Conservation (phyloP, 331 rosid species). For the Acacia pycnantha region DNA sequence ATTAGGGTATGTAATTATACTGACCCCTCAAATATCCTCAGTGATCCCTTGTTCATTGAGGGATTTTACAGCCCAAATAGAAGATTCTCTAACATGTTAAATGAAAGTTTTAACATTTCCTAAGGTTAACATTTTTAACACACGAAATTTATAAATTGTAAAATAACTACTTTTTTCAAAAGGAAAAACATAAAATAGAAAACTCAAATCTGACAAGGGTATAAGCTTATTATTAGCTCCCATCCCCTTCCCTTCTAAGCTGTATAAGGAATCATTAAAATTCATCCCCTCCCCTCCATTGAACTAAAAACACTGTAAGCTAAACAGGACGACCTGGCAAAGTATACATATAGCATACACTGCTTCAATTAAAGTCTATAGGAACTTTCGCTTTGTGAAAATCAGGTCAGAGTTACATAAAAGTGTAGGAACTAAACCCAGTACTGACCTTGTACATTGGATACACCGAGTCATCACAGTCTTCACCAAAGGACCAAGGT, state of each 20-base stretch:
- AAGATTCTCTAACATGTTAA: not conserved
- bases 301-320: not conserved
- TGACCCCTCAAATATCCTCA: no score
- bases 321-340: not conserved
- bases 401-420: not conserved
- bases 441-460: slow-evolving; percentile 87
- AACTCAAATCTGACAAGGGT: not conserved
- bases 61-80: not conserved
- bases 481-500: slow-evolving; percentile 96
- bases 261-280: no score
- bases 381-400: not conserved
- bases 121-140: no score
- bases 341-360: not conserved
- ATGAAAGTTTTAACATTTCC: no score
- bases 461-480: slow-evolving; percentile 98
- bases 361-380: slow-evolving; percentile 12
- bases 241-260: not conserved
- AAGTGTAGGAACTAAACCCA: not conserved
- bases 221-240: not conserved
- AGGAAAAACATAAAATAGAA: not conserved
- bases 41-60: no score
- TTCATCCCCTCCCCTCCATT: not conserved
- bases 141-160: no score
- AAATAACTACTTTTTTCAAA: no score
- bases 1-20: not conserved